Evolutionary conservation across 768 basidiomycete species (phyloP), one percentile per base, ranked within the genome.

Genomic region (Auriscalpium vulgare): DNA sequence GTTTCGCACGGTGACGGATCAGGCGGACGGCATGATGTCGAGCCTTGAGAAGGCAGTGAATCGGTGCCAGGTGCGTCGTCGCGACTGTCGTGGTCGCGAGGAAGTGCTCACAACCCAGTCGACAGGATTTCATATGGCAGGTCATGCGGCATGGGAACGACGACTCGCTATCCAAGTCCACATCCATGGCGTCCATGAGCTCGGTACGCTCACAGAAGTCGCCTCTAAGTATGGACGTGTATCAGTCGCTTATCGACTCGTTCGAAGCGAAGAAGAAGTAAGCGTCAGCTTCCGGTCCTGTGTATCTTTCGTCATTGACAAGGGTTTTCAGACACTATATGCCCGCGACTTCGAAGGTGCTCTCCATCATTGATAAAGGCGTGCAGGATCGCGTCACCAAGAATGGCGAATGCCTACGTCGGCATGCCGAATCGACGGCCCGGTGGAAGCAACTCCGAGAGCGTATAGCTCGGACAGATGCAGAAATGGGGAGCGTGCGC

Each of bases 21-120:
- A 97, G 69, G 95, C 95, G 45, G 91, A 94, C 67, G 92, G 91
- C 23, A 97, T 98, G 95, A 95, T 98, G 92, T 83, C 83, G 34
- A 91, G 90, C 65, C 72, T 99, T 62, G 91, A 97, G 73, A 98
- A 95, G 69, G 92, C 90, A 9, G 84, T 95, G 46, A 85, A 84
- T 64, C 83, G 89, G 61, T 95, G 92, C 74, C 88, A 91, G 75
- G 92, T 91, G 64, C 60, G 84, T 48, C 67, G 46, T 43, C 21
- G 21, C 21, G 61, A 38, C 4, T 65, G 11, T 34, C 29, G 10
- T 35, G 48, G 54, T 29, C 37, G 36, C 23, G 55, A 14, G 50
- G 21, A 38, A 56, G 10, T 51, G 54, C 44, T 36, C 2, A 66
- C 29, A 29, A 29, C 29, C 29, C 29, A 29, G 29, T 29, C 5